These are phyloP conservation scores for Psilocybe tampanensis DNA, from an alignment of 768 basidiomycete species.

Conservation along the genomic window DNA sequence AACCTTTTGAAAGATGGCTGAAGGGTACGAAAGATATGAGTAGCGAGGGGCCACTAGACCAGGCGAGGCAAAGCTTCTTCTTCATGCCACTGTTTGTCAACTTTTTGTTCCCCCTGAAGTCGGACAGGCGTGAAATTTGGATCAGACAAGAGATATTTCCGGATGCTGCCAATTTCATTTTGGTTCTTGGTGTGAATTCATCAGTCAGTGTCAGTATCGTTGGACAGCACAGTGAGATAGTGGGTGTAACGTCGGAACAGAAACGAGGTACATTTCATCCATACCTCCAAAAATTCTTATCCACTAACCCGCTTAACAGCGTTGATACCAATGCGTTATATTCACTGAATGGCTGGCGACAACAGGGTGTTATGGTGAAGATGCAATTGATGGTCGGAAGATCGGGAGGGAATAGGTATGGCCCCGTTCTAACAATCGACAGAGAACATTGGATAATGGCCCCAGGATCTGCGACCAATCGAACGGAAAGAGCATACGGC, in stretches of 20 bases:
- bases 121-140: neutral
- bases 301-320: neutral
- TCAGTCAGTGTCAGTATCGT: neutral
- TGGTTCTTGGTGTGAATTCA: neutral
- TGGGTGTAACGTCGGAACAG: neutral
- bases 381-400: neutral
- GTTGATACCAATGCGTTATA: neutral
- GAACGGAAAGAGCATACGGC: constrained; percentile 12
- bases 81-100: neutral
- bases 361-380: neutral
- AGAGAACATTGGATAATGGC: neutral
- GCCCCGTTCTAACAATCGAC: neutral
- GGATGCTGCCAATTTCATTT: neutral
- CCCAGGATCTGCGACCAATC: neutral
- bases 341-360: neutral
- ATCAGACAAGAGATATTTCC: neutral
- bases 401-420: neutral
- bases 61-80: neutral
- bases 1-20: neutral
- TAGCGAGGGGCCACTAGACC: neutral
- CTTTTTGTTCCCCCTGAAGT: neutral
- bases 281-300: neutral
- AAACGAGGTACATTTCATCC: neutral
- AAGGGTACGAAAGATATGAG: neutral
- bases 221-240: neutral